Percentiles rank a stretch among this genome's conserved stretches.
Conservation (phyloP, 257 asterid species). For the Fraxinus anomala region DNA sequence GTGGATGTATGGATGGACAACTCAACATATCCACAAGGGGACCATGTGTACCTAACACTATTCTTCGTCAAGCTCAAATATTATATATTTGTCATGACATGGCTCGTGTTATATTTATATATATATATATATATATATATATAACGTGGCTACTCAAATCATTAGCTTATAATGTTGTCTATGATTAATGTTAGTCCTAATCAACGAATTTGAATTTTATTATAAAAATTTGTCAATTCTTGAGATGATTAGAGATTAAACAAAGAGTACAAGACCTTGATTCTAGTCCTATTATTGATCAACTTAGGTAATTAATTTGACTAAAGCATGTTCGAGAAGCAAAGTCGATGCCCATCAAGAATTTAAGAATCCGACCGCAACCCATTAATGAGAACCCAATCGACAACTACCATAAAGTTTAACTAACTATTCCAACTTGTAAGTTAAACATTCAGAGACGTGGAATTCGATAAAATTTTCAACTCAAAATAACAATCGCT, state of each 20-base stretch:
- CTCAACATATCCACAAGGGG: background rate
- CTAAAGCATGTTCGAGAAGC: background rate
- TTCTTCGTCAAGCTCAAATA: background rate
- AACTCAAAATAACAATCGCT: background rate
- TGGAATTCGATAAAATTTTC: too few species aligned
- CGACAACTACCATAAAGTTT: background rate
- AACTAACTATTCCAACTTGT: background rate
- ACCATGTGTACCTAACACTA: background rate
- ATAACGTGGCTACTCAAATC: background rate
- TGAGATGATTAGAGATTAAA: background rate
- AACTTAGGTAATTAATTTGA: background rate
- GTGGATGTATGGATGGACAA: background rate
- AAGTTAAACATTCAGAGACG: background rate
- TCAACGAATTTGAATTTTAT: background rate
- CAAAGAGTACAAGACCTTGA: background rate
- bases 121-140: too few species aligned
- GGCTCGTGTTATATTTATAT: background rate
- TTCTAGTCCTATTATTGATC: background rate
- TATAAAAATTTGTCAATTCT: background rate
- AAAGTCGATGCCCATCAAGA: background rate
- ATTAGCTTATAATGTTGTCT: background rate
- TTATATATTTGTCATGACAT: background rate
- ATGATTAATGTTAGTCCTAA: background rate
- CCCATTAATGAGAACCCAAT: background rate
- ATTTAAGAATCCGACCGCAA: background rate